Evolutionary conservation across 768 basidiomycete species (phyloP), one percentile per base, ranked within the genome.

Genomic region (Tulasnella sp.): DNA sequence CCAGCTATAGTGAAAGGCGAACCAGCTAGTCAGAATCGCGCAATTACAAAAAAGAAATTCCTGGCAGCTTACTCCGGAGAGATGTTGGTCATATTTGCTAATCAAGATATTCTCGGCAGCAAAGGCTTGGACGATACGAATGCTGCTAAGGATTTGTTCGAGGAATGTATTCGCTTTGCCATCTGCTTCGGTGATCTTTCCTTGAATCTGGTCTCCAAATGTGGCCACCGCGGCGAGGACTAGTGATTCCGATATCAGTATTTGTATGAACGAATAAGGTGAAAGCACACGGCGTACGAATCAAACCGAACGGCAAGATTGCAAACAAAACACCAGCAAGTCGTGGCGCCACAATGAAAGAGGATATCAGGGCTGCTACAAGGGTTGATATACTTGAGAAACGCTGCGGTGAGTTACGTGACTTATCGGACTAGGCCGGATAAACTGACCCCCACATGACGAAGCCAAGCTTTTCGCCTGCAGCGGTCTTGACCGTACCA

Each of bases 391-490:
- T 26, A 26, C 52, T 59, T 59, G 8, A 59, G n/a, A n/a, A 34
- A 34, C 39, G n/a, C 12, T 36, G 44, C 36, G 5, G 22, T 64
- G 26, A 29, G 47, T 32, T 66, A 59, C 52, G 52, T 59, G 52
- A 67, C 26, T 16, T 72, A 62, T 37, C 59, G 63, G 52, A 17
- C 47, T 37, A 36, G 52, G 11, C 62, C 70, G 64, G 14, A 47
- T 44, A 62, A 44, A 42, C 32, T 41, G 12, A 65, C 9, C 41
- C 37, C 75, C 73, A 74, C 14, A 42, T 16, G 12, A 73, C 19
- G 35, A 74, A 74, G 11, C 72, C 75, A 9, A 74, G 41, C 52
- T 72, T 74, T 62, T 75, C 75, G 3, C 75, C 75, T 26, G 68
- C 52, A 7, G 73, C 75, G 12, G 52, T 70, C 73, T 66, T 65